A percentile compares a stretch with the other conserved stretches of the same genome.
Evolutionary conservation across 1,284 basidiomycete species (phyloP).

Genomic region (Malassezia equina): DNA sequence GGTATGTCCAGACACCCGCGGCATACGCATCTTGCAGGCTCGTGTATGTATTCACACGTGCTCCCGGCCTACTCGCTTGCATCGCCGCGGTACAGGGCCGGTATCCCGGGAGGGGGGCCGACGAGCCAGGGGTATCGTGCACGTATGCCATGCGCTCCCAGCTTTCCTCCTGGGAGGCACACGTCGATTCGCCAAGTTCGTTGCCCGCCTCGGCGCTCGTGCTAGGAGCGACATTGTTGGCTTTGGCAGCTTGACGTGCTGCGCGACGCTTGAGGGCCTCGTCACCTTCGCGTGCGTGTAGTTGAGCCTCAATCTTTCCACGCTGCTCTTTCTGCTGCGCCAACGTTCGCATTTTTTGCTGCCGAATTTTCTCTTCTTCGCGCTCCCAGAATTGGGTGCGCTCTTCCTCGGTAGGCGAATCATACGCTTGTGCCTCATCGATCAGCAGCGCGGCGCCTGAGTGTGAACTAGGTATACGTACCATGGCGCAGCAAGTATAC

Average conservation of each 20-base stretch:
- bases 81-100: conserved; percentile 4
- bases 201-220: conserved; percentile 50
- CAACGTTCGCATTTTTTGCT: conserved; percentile 5
- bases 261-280: conserved; percentile 51
- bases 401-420: conserved; percentile 52
- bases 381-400: conserved; percentile 4
- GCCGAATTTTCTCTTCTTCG: not conserved
- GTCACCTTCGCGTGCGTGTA: conserved; percentile 49
- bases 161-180: conserved; percentile 54
- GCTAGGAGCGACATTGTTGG: conserved; percentile 50
- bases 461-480: conserved; percentile 42
- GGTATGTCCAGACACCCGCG: conserved; percentile 69
- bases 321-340: conserved; percentile 48
- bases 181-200: not conserved
- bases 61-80: not conserved
- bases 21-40: conserved; percentile 58
- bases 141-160: conserved; percentile 51
- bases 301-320: conserved; percentile 50
- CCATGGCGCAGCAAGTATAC: conserved; percentile 72
- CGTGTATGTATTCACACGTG: conserved; percentile 42
- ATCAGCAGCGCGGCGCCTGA: conserved; percentile 69
- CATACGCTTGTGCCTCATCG: conserved; percentile 61
- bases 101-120: conserved; percentile 21
- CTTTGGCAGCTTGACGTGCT: conserved; percentile 37
- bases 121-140: conserved; percentile 12